A percentile compares a stretch with the other conserved stretches of the same genome.
These are phyloP conservation scores for Citrus cavaleriei DNA, from an alignment of 345 rosid genomes.

Conservation along the genomic window DNA sequence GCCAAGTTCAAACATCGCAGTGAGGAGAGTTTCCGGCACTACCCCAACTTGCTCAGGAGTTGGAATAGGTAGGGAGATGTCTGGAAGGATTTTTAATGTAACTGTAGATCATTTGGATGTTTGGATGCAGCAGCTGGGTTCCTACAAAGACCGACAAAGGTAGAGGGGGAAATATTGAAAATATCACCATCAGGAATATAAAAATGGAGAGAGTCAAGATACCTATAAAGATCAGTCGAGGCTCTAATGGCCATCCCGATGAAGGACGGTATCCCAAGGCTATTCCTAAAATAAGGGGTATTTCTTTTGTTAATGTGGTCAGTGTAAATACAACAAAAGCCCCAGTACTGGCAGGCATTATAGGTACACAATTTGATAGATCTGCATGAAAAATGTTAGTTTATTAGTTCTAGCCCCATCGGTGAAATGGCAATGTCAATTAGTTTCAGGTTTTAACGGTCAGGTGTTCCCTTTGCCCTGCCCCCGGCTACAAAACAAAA, in stretches of 20 bases:
- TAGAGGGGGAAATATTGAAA: slow-evolving; percentile 79
- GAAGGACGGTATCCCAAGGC: slow-evolving; percentile 79
- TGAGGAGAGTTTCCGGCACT: slow-evolving; percentile 82
- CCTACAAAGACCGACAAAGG: slow-evolving; percentile 86
- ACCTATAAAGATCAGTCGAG: slow-evolving; percentile 83
- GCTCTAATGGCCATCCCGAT: slow-evolving; percentile 88
- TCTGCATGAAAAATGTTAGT: slow-evolving; percentile 78
- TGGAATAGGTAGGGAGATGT: slow-evolving; percentile 98
- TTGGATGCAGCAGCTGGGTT: slow-evolving; percentile 85
- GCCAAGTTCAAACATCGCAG: slow-evolving; percentile 74
- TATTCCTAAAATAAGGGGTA: slow-evolving; percentile 65
- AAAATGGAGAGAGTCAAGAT: slow-evolving; percentile 77
- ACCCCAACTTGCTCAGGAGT: slow-evolving; percentile 94
- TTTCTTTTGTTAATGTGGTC: slow-evolving; percentile 54
- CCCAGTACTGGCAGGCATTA: slow-evolving; percentile 67
- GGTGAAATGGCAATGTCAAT: slow-evolving; percentile 74
- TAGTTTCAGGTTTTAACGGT: slow-evolving; percentile 61
- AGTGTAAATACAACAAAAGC: slow-evolving; percentile 78
- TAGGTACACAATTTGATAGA: slow-evolving; percentile 53
- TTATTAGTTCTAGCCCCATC: slow-evolving; percentile 43
- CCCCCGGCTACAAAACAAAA: slow-evolving; percentile 52
- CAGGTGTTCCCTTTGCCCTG: slow-evolving; percentile 65
- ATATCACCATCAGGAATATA: slow-evolving; percentile 56
- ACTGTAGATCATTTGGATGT: slow-evolving; percentile 66
- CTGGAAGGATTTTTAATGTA: slow-evolving; percentile 79